These are phyloP conservation scores for Ballota nigra DNA, from an alignment of 257 asterid species.

Conservation along the genomic window DNA sequence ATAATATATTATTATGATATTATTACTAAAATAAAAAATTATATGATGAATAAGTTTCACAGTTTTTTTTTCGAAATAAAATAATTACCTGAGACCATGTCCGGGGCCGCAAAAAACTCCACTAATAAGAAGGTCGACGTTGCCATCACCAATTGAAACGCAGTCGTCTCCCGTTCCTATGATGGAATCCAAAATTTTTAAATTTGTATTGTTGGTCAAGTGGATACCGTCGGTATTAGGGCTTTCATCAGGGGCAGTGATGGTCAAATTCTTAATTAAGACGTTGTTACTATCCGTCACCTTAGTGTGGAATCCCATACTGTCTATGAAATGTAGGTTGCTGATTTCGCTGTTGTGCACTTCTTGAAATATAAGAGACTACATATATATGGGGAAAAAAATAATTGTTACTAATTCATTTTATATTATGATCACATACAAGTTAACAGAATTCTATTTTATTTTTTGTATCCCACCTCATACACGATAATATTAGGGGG, in stretches of 20 bases:
- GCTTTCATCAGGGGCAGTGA: conserved; percentile 64
- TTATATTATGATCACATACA: background rate
- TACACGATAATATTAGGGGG: no score
- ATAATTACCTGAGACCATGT: conserved; percentile 51
- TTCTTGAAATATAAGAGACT: conserved; percentile 39
- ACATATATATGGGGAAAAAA: background rate
- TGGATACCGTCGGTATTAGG: conserved; percentile 88
- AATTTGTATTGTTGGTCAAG: conserved; percentile 34
- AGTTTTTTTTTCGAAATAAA: no score
- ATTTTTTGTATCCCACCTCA: no score
- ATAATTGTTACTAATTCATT: background rate
- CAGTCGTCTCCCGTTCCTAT: conserved; percentile 64
- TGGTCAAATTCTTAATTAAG: conserved; percentile 23
- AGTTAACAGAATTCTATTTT: no score
- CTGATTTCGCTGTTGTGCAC: conserved; percentile 26
- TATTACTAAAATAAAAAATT: no score
- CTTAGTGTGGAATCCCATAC: conserved; percentile 68
- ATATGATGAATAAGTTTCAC: no score
- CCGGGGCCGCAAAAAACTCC: conserved; percentile 59
- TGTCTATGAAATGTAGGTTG: conserved; percentile 37
- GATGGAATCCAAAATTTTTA: conserved; percentile 33
- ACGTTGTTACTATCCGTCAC: conserved; percentile 39
- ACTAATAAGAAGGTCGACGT: conserved; percentile 24
- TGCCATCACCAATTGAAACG: conserved; percentile 52
- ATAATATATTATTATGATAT: no score